Evolutionary conservation across 2,329 filamentous ascomycete species (phyloP), one percentile per base, ranked within the genome.

Genomic region (Westerdykella ornata): DNA sequence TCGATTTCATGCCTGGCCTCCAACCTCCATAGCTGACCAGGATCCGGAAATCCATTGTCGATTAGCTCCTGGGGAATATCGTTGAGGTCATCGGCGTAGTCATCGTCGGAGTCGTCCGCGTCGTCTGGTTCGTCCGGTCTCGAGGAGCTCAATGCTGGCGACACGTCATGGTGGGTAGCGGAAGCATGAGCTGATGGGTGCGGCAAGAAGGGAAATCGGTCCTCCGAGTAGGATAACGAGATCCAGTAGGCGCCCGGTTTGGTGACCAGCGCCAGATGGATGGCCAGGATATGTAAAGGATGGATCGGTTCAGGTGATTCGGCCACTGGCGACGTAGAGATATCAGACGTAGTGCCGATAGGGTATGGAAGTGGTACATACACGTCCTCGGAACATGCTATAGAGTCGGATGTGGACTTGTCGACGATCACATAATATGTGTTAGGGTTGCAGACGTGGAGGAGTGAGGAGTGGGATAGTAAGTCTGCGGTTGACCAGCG

Each of bases 221-320:
- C 62, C n/a, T 51, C 47, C 0, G 63, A 65, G 45, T 69, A 70
- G 0, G 66, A 68, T 3, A 69, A 44, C 4, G 59, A 49, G 35
- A 71, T 60, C 68, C 68, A 70, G 16, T 53, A 54, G 4, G 57
- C 65, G 4, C 53, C 54, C 2, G 66, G 63, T 36, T 59, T 64
- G 1, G 66, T 54, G 4, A 68, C 42, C 3, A 62, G 52, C 1
- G 68, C 67, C 6, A 71, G 52, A 43, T 71, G 62, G 2, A 69
- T 53, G 12, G 66, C 66, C 32, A 69, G 49, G 17, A 69, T 46
- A 29, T 65, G 57, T 3, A 69, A 39, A 14, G 67, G 67, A 39
- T 70, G 62, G 3, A 68, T 47, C 30, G 45, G 41, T 14, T 57
- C 44, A 0, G 46, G 18, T 2, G 49, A 45, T 29, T 42, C 26